A percentile compares a stretch with the other conserved stretches of the same genome.
These are phyloP conservation scores for Pleurotus citrinopileatus DNA, from an alignment of 768 basidiomycete genomes.

Conservation along the genomic window DNA sequence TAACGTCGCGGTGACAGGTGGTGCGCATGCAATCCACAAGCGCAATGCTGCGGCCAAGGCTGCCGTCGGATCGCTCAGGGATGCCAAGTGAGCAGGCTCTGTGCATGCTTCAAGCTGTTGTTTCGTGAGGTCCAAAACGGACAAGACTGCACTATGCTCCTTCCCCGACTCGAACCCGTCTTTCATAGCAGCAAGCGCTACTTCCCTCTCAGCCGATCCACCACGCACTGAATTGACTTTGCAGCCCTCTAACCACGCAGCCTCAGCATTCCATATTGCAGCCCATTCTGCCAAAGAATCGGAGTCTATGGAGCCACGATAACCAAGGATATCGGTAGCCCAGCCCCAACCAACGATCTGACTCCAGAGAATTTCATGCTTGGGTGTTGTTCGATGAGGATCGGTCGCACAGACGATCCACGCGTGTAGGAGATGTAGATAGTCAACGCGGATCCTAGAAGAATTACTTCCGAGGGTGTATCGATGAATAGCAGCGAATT, in stretches of 20 bases:
- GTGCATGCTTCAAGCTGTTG: slow-evolving; percentile 21
- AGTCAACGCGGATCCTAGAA: slow-evolving; percentile 40
- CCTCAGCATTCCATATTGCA: slow-evolving; percentile 52
- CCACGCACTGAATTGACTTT: slow-evolving; percentile 65
- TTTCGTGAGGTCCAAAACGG: slow-evolving; percentile 18
- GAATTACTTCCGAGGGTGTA: slow-evolving; percentile 41
- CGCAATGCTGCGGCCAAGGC: slow-evolving; percentile 50
- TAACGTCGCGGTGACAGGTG: slow-evolving; percentile 36
- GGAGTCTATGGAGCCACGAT: slow-evolving; percentile 30
- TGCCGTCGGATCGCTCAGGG: slow-evolving; percentile 21
- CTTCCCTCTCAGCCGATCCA: slow-evolving; percentile 61
- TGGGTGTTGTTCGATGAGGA: slow-evolving; percentile 83
- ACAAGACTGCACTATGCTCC: slow-evolving; percentile 31
- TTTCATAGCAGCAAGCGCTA: slow-evolving; percentile 32
- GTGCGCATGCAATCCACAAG: slow-evolving; percentile 63
- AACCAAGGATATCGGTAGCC: slow-evolving; percentile 51
- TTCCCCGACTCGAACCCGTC: slow-evolving; percentile 37
- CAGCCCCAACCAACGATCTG: slow-evolving; percentile 81
- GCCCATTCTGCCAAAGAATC: slow-evolving; percentile 39
- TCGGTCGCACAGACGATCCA: slow-evolving; percentile 89
- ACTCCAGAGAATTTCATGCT: slow-evolving; percentile 89
- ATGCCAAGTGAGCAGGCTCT: slow-evolving; percentile 12
- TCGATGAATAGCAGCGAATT: slow-evolving; percentile 48
- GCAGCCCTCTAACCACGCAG: slow-evolving; percentile 77
- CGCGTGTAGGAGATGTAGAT: slow-evolving; percentile 55